phyloP scores from a whole-genome alignment of 805 yeast species.

The Pichia manshurica region DNA sequence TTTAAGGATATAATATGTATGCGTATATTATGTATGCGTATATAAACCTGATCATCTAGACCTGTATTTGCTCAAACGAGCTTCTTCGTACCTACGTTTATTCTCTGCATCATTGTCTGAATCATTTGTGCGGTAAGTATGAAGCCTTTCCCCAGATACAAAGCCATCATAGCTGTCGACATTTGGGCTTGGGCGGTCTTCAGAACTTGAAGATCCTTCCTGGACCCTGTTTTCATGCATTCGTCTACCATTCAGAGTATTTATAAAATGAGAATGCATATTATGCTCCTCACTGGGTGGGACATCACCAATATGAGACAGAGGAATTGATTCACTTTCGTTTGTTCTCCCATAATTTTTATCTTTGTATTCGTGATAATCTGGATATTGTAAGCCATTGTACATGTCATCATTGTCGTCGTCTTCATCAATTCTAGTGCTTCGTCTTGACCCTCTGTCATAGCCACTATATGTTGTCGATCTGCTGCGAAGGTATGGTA shows the following conservation, averaged over 20 bases:
- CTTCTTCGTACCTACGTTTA: background rate
- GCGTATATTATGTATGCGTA: too few species aligned
- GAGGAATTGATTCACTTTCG: slow-evolving; percentile 1
- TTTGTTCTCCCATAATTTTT: background rate
- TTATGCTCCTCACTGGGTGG: too few species aligned
- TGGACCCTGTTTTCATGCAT: background rate
- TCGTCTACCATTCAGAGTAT: background rate
- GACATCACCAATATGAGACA: background rate
- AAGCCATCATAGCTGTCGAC: background rate
- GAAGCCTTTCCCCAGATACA: background rate
- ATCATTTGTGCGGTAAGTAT: background rate
- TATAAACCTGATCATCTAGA: background rate
- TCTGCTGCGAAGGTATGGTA: background rate
- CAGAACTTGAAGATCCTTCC: slow-evolving; percentile 4
- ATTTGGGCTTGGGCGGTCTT: background rate
- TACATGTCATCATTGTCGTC: background rate
- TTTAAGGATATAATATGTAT: too few species aligned
- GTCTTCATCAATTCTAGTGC: background rate
- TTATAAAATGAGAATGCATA: background rate
- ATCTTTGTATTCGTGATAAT: background rate
- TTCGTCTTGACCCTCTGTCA: background rate
- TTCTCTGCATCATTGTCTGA: background rate
- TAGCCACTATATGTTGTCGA: background rate
- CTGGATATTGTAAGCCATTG: background rate
- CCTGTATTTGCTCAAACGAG: background rate